A percentile compares a stretch with the other conserved stretches of the same genome.
Evolutionary conservation across 2,329 filamentous ascomycete species (phyloP).

Genomic region (Phialophora tarda): DNA sequence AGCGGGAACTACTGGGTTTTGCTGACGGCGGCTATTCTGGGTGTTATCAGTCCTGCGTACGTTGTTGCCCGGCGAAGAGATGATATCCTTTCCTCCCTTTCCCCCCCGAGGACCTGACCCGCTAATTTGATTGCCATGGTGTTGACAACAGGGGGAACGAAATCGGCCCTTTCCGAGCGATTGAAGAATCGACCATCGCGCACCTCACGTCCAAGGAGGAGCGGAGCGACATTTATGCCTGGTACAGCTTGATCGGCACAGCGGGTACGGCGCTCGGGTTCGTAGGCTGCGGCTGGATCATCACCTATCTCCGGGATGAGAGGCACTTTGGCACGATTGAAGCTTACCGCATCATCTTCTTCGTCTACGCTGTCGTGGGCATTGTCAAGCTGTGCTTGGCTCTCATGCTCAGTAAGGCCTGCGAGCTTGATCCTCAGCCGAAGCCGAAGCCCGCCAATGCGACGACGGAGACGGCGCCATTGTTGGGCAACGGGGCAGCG

Average conservation of each 20-base stretch:
- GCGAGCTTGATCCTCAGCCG: constrained; percentile 54
- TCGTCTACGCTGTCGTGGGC: constrained; percentile 63
- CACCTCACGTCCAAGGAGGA: constrained; percentile 37
- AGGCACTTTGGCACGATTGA: constrained; percentile 57
- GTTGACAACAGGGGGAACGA: constrained; percentile 60
- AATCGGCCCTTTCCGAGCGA: constrained; percentile 66
- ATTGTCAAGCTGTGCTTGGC: constrained; percentile 56
- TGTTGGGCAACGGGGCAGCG: constrained; percentile 38
- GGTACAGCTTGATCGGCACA: constrained; percentile 57
- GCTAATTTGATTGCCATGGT: not conserved
- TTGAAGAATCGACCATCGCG: constrained; percentile 59
- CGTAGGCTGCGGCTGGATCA: constrained; percentile 57
- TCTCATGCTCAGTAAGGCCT: constrained; percentile 55
- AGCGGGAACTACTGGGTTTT: constrained; percentile 63
- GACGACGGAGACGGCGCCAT: constrained; percentile 48
- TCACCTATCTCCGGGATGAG: constrained; percentile 53
- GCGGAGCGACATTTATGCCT: constrained; percentile 36
- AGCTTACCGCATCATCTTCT: constrained; percentile 64
- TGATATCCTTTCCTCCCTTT: no score
- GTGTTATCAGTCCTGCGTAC: constrained; percentile 62
- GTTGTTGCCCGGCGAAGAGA: constrained; percentile 39
- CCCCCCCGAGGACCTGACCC: no score
- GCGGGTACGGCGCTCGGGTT: constrained; percentile 62
- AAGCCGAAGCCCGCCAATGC: constrained; percentile 33
- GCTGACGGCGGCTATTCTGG: constrained; percentile 62